These are phyloP conservation scores for Scytalidium lignicola DNA, from an alignment of 2,329 filamentous ascomycete species.

Conservation along the genomic window DNA sequence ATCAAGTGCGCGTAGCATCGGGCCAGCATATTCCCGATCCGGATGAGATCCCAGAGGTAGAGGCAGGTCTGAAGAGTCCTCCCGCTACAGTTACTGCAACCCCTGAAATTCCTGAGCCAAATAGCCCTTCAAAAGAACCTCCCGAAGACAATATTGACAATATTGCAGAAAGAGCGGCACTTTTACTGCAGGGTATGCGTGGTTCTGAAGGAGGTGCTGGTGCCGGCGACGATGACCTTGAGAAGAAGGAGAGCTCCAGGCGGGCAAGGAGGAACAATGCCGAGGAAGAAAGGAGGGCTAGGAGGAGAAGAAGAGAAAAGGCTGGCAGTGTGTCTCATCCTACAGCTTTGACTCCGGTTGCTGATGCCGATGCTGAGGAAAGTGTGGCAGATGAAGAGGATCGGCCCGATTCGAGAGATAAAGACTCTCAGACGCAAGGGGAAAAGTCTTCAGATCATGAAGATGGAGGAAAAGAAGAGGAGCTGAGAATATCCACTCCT, in stretches of 20 bases:
- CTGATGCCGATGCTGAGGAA: constrained; percentile 2
- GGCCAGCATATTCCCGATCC: constrained; percentile 82
- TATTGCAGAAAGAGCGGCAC: constrained; percentile 78
- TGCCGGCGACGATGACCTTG: constrained; percentile 37
- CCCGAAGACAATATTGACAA: constrained; percentile 46
- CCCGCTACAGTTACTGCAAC: constrained; percentile 30
- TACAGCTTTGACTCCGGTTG: neutral
- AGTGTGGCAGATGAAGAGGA: constrained; percentile 12
- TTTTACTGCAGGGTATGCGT: constrained; percentile 78
- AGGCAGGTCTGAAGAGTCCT: constrained; percentile 50
- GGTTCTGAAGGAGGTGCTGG: constrained; percentile 51
- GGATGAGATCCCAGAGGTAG: constrained; percentile 54
- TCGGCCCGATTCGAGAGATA: constrained; percentile 2
- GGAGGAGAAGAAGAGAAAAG: constrained; percentile 63
- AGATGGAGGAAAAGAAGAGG: constrained; percentile 8
- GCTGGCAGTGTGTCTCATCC: constrained; percentile 32
- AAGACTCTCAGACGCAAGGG: constrained; percentile 5
- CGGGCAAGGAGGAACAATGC: constrained; percentile 60
- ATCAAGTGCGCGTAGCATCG: constrained; percentile 84
- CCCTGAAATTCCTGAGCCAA: constrained; percentile 15
- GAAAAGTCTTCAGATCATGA: constrained; percentile 6
- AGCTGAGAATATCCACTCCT: constrained; percentile 15
- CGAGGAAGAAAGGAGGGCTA: constrained; percentile 68
- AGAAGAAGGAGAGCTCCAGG: constrained; percentile 57
- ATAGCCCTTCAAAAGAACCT: constrained; percentile 18